phyloP scores from a whole-genome alignment of 164 flowering plant genomes.

The Stephania yunnanensis region DNA sequence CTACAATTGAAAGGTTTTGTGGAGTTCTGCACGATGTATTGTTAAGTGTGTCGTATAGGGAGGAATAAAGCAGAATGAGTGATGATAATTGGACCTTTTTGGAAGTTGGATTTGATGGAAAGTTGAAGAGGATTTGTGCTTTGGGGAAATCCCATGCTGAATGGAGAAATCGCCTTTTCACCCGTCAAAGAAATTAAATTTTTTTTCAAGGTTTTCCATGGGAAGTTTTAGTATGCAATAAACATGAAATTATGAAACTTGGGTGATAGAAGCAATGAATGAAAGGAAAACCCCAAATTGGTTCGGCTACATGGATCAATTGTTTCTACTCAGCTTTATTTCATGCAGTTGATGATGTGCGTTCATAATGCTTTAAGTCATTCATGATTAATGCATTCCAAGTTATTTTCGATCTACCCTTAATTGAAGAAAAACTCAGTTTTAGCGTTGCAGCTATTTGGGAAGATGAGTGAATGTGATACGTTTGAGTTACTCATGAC shows the following conservation, averaged over 20 bases:
- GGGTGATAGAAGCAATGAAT: not conserved
- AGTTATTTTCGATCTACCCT: not conserved
- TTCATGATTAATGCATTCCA: too few relatives aligned
- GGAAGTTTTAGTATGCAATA: not conserved
- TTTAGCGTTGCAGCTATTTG: not conserved
- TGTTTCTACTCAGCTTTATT: too few relatives aligned
- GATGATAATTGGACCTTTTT: not conserved
- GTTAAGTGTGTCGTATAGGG: not conserved
- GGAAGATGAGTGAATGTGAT: not conserved
- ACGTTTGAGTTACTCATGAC: not conserved
- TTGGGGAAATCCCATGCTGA: not conserved
- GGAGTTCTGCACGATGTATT: not conserved
- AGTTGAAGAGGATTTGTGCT: not conserved
- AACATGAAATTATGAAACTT: not conserved
- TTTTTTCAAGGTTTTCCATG: not conserved
- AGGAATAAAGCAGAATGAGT: not conserved
- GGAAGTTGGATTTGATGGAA: not conserved
- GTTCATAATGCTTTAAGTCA: too few relatives aligned
- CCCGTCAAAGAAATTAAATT: not conserved
- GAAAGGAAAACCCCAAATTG: not conserved
- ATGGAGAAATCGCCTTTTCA: not conserved
- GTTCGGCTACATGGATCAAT: too few relatives aligned
- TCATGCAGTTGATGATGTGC: too few relatives aligned
- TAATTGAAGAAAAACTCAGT: not conserved
- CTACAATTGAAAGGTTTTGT: not conserved